phyloP scores from a whole-genome alignment of 2,329 filamentous ascomycete genomes.

The Penicillium hesseltinei region DNA sequence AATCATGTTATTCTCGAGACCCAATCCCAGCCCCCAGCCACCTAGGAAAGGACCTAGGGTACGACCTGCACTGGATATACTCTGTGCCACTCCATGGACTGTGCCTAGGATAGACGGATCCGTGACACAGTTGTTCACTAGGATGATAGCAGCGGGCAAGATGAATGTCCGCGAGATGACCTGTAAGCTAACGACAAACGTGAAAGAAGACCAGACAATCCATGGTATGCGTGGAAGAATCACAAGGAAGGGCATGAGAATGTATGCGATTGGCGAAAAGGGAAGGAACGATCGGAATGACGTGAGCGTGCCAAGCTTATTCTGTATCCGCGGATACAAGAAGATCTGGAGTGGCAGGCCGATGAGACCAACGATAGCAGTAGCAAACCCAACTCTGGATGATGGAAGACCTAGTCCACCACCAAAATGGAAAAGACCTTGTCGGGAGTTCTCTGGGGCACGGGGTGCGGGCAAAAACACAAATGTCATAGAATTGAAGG shows the following conservation, averaged over 20 bases:
- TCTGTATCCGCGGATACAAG: conserved; percentile 67
- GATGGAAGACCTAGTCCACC: conserved; percentile 75
- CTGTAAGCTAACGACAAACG: conserved; percentile 64
- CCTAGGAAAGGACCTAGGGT: conserved; percentile 57
- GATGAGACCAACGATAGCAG: conserved; percentile 71
- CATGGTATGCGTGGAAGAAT: conserved; percentile 58
- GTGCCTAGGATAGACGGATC: conserved; percentile 57
- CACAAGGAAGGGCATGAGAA: conserved; percentile 67
- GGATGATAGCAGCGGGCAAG: conserved; percentile 57
- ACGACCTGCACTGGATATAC: conserved; percentile 53
- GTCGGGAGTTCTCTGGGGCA: conserved; percentile 44
- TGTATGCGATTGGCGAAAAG: conserved; percentile 69
- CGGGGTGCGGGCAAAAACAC: conserved; percentile 73
- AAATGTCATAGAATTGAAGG: conserved; percentile 74
- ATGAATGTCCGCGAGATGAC: conserved; percentile 71
- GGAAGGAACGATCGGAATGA: conserved; percentile 68
- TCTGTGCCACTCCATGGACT: conserved; percentile 59
- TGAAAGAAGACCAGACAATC: conserved; percentile 65
- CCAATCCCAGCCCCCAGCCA: conserved; percentile 55
- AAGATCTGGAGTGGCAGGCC: conserved; percentile 72
- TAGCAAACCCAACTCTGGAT: conserved; percentile 70
- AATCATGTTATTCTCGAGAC: conserved; percentile 54
- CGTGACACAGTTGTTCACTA: conserved; percentile 61
- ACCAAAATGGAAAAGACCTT: conserved; percentile 57
- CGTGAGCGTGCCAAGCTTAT: conserved; percentile 64